A percentile compares a stretch with the other conserved stretches of the same genome.
phyloP scores from a whole-genome alignment of 306 rosid genomes.

The Casuarina equisetifolia region DNA sequence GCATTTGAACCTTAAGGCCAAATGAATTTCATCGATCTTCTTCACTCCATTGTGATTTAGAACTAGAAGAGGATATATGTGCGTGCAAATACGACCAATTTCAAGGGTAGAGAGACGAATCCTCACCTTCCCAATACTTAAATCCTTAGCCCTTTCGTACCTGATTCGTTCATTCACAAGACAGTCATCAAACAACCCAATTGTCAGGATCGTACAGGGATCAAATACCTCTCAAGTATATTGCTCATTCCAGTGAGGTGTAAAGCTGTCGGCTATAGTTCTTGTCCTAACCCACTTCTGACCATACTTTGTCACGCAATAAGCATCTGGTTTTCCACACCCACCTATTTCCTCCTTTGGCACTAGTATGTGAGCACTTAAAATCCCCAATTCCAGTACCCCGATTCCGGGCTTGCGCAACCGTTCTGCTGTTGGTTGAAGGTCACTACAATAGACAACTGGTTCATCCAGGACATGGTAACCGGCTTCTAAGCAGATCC shows the following conservation, averaged over 20 bases:
- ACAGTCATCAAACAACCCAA: conserved; percentile 92
- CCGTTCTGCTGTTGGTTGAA: conserved; percentile 80
- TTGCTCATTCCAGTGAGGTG: conserved; percentile 90
- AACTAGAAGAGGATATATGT: conserved; percentile 86
- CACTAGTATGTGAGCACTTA: conserved; percentile 84
- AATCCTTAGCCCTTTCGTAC: conserved; percentile 59
- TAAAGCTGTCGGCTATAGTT: conserved; percentile 77
- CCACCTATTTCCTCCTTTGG: conserved; percentile 84
- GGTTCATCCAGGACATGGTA: conserved; percentile 94
- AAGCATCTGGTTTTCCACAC: conserved; percentile 81
- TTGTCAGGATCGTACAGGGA: conserved; percentile 89
- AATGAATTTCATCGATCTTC: conserved; percentile 95
- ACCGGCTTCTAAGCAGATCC: conserved; percentile 91
- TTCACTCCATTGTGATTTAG: conserved; percentile 82
- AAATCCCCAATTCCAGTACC: conserved; percentile 80
- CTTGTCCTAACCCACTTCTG: conserved; percentile 96
- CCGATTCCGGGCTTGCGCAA: conserved; percentile 86
- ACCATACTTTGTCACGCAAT: conserved; percentile 92
- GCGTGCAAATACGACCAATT: conserved; percentile 83
- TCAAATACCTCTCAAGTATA: conserved; percentile 96
- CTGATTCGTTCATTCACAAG: conserved; percentile 82
- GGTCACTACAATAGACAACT: conserved; percentile 92
- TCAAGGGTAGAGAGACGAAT: conserved; percentile 97
- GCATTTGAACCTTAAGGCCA: conserved; percentile 92
- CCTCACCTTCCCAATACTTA: conserved; percentile 86